Evolutionary conservation across 495 filamentous ascomycete genomes (phyloP).

Genomic region (Penicillium parvum): DNA sequence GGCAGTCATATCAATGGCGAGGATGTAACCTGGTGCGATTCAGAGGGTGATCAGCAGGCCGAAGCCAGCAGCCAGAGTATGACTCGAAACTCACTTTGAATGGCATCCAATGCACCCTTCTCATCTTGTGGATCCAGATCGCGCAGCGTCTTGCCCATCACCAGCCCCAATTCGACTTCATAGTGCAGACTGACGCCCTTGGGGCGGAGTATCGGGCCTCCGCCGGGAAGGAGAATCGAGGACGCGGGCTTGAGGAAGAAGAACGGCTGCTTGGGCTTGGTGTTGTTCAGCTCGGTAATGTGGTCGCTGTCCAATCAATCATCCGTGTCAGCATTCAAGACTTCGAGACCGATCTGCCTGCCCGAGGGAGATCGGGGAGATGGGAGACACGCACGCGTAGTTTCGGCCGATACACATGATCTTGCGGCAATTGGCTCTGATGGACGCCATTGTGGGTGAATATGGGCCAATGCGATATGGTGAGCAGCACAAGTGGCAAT

Average conservation of each 20-base stretch:
- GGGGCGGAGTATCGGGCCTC: constrained; percentile 80
- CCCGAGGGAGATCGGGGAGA: neutral
- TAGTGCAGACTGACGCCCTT: constrained; percentile 82
- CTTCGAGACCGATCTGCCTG: too few species aligned
- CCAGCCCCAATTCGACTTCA: constrained; percentile 87
- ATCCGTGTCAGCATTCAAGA: constrained; percentile 1
- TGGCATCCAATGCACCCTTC: constrained; percentile 44
- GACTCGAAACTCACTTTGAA: constrained; percentile 38
- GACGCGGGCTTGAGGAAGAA: constrained; percentile 96
- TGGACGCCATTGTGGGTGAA: constrained; percentile 30
- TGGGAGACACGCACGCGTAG: constrained; percentile 73
- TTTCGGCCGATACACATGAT: constrained; percentile 97
- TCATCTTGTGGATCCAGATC: constrained; percentile 67
- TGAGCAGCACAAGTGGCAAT: constrained; percentile 1
- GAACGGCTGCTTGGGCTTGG: constrained; percentile 84
- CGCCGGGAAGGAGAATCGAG: constrained; percentile 70
- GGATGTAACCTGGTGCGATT: constrained; percentile 59
- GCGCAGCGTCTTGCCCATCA: constrained; percentile 72
- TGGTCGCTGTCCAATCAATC: constrained; percentile 64
- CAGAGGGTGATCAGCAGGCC: too few species aligned
- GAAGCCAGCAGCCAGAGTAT: too few species aligned
- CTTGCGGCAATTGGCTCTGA: constrained; percentile 65
- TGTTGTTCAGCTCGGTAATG: constrained; percentile 84
- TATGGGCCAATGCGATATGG: neutral
- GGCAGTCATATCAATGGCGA: constrained; percentile 90